These are phyloP conservation scores for Pseudogymnoascus sp. DNA, from an alignment of 2,329 filamentous ascomycete genomes.

Conservation along the genomic window DNA sequence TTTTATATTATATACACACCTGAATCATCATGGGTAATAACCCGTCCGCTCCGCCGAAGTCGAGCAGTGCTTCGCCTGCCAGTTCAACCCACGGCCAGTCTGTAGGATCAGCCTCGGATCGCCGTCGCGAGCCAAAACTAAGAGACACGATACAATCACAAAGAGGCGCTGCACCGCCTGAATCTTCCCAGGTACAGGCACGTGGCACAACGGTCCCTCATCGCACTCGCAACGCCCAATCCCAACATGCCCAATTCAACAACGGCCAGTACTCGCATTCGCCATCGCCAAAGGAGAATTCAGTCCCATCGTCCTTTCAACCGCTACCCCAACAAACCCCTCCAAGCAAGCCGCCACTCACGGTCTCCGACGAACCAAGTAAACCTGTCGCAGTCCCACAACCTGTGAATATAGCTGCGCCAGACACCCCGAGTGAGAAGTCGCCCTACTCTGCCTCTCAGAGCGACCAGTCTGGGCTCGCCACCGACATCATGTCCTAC, in stretches of 20 bases:
- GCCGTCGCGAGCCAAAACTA: slow-evolving; percentile 38
- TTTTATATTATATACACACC: not conserved
- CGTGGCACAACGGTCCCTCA: slow-evolving; percentile 21
- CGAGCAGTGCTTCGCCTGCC: slow-evolving; percentile 19
- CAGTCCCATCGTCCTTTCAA: not conserved
- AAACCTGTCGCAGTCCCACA: slow-evolving; percentile 49
- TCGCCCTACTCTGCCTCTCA: slow-evolving; percentile 20
- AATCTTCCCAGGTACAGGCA: slow-evolving; percentile 53
- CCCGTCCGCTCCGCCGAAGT: slow-evolving; percentile 27
- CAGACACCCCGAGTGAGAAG: slow-evolving; percentile 25
- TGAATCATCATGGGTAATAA: slow-evolving; percentile 37
- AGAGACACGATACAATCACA: slow-evolving; percentile 49
- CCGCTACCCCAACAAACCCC: not conserved
- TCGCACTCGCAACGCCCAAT: slow-evolving; percentile 10
- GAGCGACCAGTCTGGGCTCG: slow-evolving; percentile 43
- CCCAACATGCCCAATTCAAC: slow-evolving; percentile 15
- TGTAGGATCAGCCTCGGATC: slow-evolving; percentile 18
- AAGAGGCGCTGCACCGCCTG: slow-evolving; percentile 50
- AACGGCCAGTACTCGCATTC: slow-evolving; percentile 8
- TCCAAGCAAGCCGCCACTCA: not conserved
- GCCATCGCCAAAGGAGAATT: slow-evolving; percentile 1
- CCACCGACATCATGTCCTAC: slow-evolving; percentile 49
- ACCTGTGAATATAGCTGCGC: slow-evolving; percentile 19
- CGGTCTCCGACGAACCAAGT: slow-evolving; percentile 34
- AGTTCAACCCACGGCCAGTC: slow-evolving; percentile 25